phyloP scores from a whole-genome alignment of 2,329 filamentous ascomycete species.

The Aaosphaeria pasadenensis region DNA sequence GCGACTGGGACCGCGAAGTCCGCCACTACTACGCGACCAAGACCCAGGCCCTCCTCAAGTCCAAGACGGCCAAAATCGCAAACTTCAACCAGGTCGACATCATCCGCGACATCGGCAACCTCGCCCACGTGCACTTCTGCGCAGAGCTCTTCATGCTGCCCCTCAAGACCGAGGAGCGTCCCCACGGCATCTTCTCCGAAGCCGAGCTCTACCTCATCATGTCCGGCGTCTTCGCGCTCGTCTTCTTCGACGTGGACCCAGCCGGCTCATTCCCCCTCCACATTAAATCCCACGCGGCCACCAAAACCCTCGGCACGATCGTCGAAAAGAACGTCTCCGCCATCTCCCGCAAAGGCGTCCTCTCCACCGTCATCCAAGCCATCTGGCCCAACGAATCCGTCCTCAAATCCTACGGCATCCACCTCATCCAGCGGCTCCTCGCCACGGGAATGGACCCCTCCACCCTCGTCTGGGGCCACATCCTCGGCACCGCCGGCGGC shows the following conservation, averaged over 20 bases:
- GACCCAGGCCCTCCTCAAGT: conserved; percentile 59
- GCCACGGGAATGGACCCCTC: conserved; percentile 45
- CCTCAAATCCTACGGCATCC: conserved; percentile 53
- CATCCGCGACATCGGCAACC: conserved; percentile 57
- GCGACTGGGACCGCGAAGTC: conserved; percentile 62
- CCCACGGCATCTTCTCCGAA: conserved; percentile 53
- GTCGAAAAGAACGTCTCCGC: conserved; percentile 49
- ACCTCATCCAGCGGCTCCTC: conserved; percentile 55
- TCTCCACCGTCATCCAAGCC: conserved; percentile 40
- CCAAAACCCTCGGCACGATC: conserved; percentile 49
- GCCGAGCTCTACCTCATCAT: conserved; percentile 54
- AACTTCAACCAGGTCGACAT: conserved; percentile 67
- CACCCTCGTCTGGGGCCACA: conserved; percentile 55
- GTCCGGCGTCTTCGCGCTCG: conserved; percentile 50
- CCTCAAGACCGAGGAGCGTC: conserved; percentile 52
- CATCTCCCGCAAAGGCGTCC: conserved; percentile 41
- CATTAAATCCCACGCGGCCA: conserved; percentile 46
- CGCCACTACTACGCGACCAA: conserved; percentile 66
- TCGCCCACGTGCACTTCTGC: conserved; percentile 54
- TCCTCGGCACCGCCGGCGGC: conserved; percentile 56
- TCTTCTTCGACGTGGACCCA: conserved; percentile 56
- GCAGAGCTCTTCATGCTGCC: conserved; percentile 55
- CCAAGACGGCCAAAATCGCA: conserved; percentile 64
- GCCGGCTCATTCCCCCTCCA: conserved; percentile 52
- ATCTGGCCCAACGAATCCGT: conserved; percentile 40